These are phyloP conservation scores for Salvia rosmarinus DNA, from an alignment of 257 asterid species.

Conservation along the genomic window DNA sequence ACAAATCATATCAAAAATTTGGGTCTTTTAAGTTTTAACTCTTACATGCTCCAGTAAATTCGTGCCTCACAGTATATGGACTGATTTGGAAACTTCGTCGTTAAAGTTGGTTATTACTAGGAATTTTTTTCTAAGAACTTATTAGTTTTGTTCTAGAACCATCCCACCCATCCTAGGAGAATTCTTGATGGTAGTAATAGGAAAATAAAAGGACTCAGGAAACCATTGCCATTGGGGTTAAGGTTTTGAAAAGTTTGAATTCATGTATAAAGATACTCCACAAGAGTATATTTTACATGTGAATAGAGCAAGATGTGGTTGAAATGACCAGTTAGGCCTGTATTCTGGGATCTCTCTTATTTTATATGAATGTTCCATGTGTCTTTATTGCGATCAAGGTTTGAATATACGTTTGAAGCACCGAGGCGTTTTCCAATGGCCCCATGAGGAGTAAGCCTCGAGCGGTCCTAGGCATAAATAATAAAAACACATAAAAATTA, in stretches of 20 bases:
- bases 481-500: no score
- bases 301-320: conserved; percentile 5
- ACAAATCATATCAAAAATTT: background rate
- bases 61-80: background rate
- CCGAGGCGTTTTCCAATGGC: no score
- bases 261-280: background rate
- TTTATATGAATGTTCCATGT: background rate
- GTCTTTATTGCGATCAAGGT: background rate
- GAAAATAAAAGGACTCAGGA: background rate
- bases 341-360: background rate
- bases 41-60: background rate
- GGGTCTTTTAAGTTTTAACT: background rate
- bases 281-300: background rate
- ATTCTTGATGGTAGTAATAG: background rate
- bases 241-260: conserved; percentile 12
- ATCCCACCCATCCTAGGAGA: background rate
- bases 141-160: background rate
- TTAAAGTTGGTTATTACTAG: background rate
- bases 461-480: no score
- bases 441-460: no score
- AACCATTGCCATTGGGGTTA: background rate
- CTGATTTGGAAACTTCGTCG: background rate
- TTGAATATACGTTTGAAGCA: no score
- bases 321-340: background rate
- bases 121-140: background rate